Evolutionary conservation across 257 asterid genomes (phyloP).

Genomic region (Nicotiana undulata): DNA sequence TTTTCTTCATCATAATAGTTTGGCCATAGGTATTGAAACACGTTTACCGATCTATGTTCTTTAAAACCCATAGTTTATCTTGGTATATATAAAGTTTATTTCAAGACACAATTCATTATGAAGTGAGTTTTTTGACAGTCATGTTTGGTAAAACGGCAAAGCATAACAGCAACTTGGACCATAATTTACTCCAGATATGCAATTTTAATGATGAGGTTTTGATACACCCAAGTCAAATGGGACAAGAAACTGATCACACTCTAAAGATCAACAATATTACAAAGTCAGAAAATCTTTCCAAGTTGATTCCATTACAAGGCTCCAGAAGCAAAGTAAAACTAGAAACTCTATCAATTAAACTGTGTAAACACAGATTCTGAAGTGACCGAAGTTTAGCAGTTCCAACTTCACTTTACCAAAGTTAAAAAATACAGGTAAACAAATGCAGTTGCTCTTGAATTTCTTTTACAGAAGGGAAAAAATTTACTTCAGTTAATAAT

Average conservation of each 20-base stretch:
- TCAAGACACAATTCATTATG: too few relatives aligned
- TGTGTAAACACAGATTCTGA: background rate
- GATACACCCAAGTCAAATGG: too few relatives aligned
- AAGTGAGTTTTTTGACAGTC: background rate
- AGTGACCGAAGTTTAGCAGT: background rate
- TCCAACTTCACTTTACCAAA: background rate
- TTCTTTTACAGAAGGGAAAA: conserved; percentile 17
- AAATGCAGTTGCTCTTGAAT: background rate
- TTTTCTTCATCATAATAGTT: too few relatives aligned
- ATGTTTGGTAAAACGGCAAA: too few relatives aligned
- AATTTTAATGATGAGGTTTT: too few relatives aligned
- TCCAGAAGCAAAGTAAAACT: background rate
- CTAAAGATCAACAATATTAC: background rate
- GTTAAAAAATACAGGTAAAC: background rate
- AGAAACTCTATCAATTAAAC: background rate
- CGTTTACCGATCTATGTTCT: background rate
- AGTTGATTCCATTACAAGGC: background rate
- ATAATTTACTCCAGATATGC: too few relatives aligned
- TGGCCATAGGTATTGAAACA: background rate
- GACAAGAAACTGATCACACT: background rate
- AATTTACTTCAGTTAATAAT: background rate
- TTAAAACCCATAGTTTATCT: background rate
- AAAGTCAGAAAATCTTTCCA: background rate
- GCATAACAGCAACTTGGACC: too few relatives aligned
- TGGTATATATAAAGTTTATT: background rate